phyloP scores from a whole-genome alignment of 176 grass and related monocot genomes.

The Sorghum bicolor region Sorghum_bicolor_NCBIv3 NC_012873.2:52990001-52990500 shows the following conservation, averaged over 20 bases:
- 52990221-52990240: constrained; percentile 74
- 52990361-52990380: constrained; percentile 1
- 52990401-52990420: constrained; percentile 33
- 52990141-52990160: constrained; percentile 88
- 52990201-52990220: constrained; percentile 70
- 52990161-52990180: constrained; percentile 73
- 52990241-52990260: constrained; percentile 45
- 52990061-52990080: not conserved
- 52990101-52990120: constrained; percentile 84
- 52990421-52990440: constrained; percentile 15
- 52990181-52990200: constrained; percentile 76
- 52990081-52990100: constrained; percentile 57
- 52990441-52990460: constrained; percentile 32
- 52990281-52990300: not conserved
- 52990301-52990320: not conserved
- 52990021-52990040: constrained; percentile 36
- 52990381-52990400: constrained; percentile 17
- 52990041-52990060: not conserved
- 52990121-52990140: constrained; percentile 62
- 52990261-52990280: constrained; percentile 1
- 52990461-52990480: constrained; percentile 9
- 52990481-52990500: constrained; percentile 24
- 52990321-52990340: not conserved
- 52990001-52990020: constrained; percentile 69
- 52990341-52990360: not conserved